Evolutionary conservation across 352 stramenopile genomes (phyloP).

Genomic region (Globisporangium nagaii): DNA sequence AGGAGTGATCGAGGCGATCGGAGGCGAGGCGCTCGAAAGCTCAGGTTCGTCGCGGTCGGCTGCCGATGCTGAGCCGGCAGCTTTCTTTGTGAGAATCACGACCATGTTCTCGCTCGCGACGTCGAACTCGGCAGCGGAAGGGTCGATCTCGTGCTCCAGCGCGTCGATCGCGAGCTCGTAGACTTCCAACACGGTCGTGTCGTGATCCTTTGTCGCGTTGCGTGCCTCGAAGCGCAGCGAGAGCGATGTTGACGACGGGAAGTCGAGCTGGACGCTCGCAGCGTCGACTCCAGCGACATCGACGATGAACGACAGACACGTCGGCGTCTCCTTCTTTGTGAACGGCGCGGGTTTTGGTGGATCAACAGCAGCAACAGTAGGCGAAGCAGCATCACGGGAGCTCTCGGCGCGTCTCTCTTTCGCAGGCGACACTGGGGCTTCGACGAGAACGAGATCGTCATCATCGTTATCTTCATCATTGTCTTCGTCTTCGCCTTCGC

Average conservation of each 20-base stretch:
- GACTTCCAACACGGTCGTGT: background rate
- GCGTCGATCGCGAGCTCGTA: slow-evolving; percentile 29
- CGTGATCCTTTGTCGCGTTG: background rate
- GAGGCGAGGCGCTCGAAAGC: background rate
- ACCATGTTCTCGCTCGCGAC: slow-evolving; percentile 71
- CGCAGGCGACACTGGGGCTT: background rate
- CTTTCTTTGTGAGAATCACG: slow-evolving; percentile 48
- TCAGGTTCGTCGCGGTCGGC: too few species aligned
- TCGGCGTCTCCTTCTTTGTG: slow-evolving; percentile 32
- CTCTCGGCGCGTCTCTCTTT: background rate
- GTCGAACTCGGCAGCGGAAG: slow-evolving; percentile 27
- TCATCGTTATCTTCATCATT: slow-evolving; percentile 9
- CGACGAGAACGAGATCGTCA: slow-evolving; percentile 7
- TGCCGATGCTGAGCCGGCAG: too few species aligned
- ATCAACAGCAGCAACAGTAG: background rate
- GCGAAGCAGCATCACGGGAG: background rate
- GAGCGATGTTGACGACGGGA: slow-evolving; percentile 29
- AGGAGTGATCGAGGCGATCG: slow-evolving; percentile 5
- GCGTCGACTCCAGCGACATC: slow-evolving; percentile 28
- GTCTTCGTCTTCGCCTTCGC: slow-evolving; percentile 35
- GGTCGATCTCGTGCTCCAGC: slow-evolving; percentile 21
- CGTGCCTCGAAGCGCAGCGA: slow-evolving; percentile 20
- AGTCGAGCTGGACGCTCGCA: slow-evolving; percentile 30
- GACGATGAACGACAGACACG: slow-evolving; percentile 51
- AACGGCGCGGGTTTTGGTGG: slow-evolving; percentile 14